Conservation (phyloP, 2,329 filamentous ascomycete genomes). For the Ambrosiella beaveri region DNA sequence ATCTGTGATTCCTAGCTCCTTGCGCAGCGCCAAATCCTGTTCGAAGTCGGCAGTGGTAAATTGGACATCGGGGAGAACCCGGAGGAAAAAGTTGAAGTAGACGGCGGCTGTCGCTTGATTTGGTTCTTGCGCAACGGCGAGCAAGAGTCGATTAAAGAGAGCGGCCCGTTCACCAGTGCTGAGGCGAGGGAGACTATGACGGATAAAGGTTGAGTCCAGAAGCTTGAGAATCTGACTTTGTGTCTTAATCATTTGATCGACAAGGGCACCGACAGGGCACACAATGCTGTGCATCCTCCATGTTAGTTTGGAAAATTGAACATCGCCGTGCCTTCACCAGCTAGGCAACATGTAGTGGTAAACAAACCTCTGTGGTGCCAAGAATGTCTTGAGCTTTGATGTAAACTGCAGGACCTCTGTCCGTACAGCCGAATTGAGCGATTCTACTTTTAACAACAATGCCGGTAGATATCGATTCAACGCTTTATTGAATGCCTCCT, state of each 20-base stretch:
- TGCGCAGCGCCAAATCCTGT: constrained; percentile 54
- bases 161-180: constrained; percentile 45
- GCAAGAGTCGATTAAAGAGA: constrained; percentile 52
- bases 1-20: constrained; percentile 45
- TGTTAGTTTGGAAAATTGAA: neutral
- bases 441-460: constrained; percentile 70
- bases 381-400: constrained; percentile 35
- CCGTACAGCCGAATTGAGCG: constrained; percentile 62
- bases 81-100: constrained; percentile 69
- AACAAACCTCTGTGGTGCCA: constrained; percentile 32
- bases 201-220: constrained; percentile 76
- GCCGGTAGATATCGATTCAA: constrained; percentile 66
- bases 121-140: constrained; percentile 43
- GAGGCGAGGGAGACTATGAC: constrained; percentile 50
- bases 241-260: constrained; percentile 76
- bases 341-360: neutral
- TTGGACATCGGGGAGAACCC: constrained; percentile 51
- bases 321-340: neutral
- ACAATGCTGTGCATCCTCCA: constrained; percentile 36
- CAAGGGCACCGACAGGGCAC: constrained; percentile 64
- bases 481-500: constrained; percentile 62
- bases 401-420: constrained; percentile 46
- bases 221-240: constrained; percentile 62
- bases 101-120: constrained; percentile 19
- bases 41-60: constrained; percentile 62